Base-by-base conservation (phyloP, 768 basidiomycete species). In the Gloeostereum incarnatum region DNA sequence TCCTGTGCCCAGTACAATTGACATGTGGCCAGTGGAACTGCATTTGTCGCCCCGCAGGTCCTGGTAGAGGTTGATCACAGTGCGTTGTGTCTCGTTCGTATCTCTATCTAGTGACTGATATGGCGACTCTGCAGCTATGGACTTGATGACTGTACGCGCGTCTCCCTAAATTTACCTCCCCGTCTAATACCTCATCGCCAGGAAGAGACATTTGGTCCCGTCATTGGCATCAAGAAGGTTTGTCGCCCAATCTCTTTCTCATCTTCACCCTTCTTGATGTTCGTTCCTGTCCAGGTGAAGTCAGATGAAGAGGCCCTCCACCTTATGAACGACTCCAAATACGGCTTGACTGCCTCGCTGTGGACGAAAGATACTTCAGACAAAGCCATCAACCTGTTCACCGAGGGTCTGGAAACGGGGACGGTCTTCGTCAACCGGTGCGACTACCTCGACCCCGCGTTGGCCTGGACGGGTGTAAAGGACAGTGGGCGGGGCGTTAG, bases 241-340 rank as follows among this genome's bases (percentile, higher is more conserved):
- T 39, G 54, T n/a, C n/a, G n/a, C n/a, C 39, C 40, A 27, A 6
- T 41, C 5, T 9, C 14, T 14, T n/a, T 41, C 14, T 5, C n/a
- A 16, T 32, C n/a, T 16, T 40, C 27, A 5, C 24, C 3, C 8
- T 4, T 14, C 11, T 20, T 34, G n/a, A 13, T 20, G 11, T 14
- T 11, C 4, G n/a, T n/a, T n/a, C 25, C 19, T 19, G 16, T n/a
- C 19, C 36, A 86, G 84, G 85, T 90, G 16, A 65, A 71, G 6
- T 78, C 78, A 0, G 96, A 97, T 54, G 84, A 81, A 31, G 90
- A 94, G 54, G 96, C 96, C 1, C 61, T 97, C 40, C 55, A 59
- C 13, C 72, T 98, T 22, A 99, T 99, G 87, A 98, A 99, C 57
- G 92, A 98, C 56, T 96, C 93, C 11, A 76, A 75, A 0, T 98